phyloP scores from a whole-genome alignment of 2,329 filamentous ascomycete genomes.

The Gyromitra esculenta region DNA sequence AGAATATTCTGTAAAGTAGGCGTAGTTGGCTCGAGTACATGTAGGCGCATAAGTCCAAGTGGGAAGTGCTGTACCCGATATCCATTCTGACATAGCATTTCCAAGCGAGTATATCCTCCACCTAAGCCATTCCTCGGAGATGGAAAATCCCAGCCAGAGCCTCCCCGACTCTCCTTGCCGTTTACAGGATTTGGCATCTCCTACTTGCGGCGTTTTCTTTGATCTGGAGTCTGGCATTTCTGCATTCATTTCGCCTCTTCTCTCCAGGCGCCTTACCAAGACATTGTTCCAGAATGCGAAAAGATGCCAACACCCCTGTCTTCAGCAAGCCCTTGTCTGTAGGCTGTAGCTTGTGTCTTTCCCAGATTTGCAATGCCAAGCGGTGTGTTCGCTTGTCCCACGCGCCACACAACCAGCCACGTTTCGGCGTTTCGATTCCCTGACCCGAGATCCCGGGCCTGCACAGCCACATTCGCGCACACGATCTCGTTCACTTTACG shows the following conservation, averaged over 20 bases:
- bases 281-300: background rate
- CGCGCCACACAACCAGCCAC: conserved; percentile 13
- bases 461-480: conserved; percentile 20
- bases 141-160: background rate
- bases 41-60: background rate
- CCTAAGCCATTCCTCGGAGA: background rate
- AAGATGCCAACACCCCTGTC: background rate
- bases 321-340: background rate
- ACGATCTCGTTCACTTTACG: conserved; percentile 19
- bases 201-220: background rate
- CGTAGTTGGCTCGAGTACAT: too few species aligned
- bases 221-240: background rate
- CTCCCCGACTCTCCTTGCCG: conserved; percentile 5
- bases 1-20: too few species aligned
- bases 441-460: background rate
- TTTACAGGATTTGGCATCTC: background rate
- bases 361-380: conserved; percentile 6
- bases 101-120: background rate
- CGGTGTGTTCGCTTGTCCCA: background rate
- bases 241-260: background rate
- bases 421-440: background rate
- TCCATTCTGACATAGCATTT: background rate
- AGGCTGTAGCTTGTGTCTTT: background rate
- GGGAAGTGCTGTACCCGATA: background rate
- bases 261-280: background rate